Evolutionary conservation across 371 early-diverging fungal species (phyloP).

Genomic region (Rhizomucor pusillus): DNA sequence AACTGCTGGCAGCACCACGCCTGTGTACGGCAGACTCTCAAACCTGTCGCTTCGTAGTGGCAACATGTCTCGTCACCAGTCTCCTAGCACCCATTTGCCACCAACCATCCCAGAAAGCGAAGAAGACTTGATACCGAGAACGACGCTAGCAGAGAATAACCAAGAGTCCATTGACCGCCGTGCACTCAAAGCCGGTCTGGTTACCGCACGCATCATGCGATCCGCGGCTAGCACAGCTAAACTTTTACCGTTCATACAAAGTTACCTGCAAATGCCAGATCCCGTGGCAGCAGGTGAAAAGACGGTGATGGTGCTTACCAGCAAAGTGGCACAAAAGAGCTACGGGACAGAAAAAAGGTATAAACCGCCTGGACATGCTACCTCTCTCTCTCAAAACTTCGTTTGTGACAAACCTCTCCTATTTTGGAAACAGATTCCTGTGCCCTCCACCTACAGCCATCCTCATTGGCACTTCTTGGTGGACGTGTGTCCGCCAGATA

Average conservation of each 20-base stretch:
- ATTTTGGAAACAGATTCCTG: conserved; percentile 50
- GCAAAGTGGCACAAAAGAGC: conserved; percentile 82
- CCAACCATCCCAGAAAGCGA: conserved; percentile 26
- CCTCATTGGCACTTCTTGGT: conserved; percentile 71
- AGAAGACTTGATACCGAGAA: conserved; percentile 11
- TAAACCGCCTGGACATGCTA: background rate
- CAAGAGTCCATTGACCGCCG: conserved; percentile 2
- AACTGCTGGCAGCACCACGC: conserved; percentile 15
- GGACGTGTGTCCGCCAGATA: conserved; percentile 28
- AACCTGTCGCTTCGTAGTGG: conserved; percentile 7
- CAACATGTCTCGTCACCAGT: too few relatives aligned
- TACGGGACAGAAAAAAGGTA: conserved; percentile 83
- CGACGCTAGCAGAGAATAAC: background rate
- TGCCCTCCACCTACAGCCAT: conserved; percentile 84
- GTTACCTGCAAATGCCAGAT: conserved; percentile 38
- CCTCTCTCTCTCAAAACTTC: conserved; percentile 7
- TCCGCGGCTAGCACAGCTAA: conserved; percentile 13
- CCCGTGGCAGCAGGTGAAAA: conserved; percentile 71
- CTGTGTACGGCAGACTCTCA: conserved; percentile 13
- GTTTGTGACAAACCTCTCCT: too few relatives aligned
- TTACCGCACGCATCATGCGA: conserved; percentile 23
- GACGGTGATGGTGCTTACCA: conserved; percentile 70
- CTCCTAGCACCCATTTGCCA: conserved; percentile 5
- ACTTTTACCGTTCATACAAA: conserved; percentile 36
- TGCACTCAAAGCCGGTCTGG: conserved; percentile 13